Evolutionary conservation across 2,329 filamentous ascomycete genomes (phyloP), one percentile per base, ranked within the genome.

Genomic region (Aspergillus felis): DNA sequence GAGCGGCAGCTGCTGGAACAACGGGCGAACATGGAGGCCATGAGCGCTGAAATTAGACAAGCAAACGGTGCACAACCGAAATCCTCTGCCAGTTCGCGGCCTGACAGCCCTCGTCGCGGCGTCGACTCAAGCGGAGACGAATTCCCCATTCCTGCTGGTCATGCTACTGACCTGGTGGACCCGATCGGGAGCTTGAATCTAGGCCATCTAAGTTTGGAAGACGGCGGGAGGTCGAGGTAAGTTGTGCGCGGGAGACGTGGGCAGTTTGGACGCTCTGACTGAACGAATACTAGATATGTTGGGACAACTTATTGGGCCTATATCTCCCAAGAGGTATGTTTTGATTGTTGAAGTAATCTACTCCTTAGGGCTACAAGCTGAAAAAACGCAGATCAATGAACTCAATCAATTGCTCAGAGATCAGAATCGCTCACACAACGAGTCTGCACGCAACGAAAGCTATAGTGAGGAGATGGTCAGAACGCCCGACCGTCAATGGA

Each of bases 291-390:
- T 57, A 76, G 76, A 69, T 78, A 78, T 58, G 76, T 78, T 24
- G 75, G 75, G 24, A 78, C 75, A 5, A 78, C 76, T 10, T 78
- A 77, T 57, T 78, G 75, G 74, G 76, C 76, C 27, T 78, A 77
- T 63, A 76, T 78, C 32, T 76, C 74, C 8, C 70, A 75, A 35
- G 75, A 78, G 68, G 74, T 77, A 71, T 54, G 54, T 12, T 27
- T 44, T 25, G 14, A 38, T 38, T 38, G 5, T 24, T 10, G 4
- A 46, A 20, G 3, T 3, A 17, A 38, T n/a, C 6, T 4, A 20
- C 14, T 2, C 17, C 32, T 41, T 1, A 28, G 22, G 44, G 22
- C 22, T 32, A 4, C 29, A 44, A 24, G 51, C 61, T 68, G 50
- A 68, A 53, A 1, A n/a, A 7, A 48, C 29, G 12, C 54, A 77